Evolutionary conservation across 2,329 filamentous ascomycete species (phyloP), one percentile per base, ranked within the genome.

Genomic region (Chaetomium sp.): DNA sequence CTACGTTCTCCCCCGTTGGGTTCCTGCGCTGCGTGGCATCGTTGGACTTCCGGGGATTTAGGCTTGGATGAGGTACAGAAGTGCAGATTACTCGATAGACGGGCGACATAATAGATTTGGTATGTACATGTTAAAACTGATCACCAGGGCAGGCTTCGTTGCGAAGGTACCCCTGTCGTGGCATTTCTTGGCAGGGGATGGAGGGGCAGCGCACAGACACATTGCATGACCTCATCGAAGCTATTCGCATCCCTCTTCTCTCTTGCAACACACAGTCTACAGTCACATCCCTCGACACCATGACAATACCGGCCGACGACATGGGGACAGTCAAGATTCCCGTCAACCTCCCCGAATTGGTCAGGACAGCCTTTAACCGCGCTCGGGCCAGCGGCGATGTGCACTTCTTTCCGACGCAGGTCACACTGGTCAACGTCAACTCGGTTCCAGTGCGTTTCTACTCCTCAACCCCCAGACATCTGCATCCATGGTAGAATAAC

Each of bases 341-440:
- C 0, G 64, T 73, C 2, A 81, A 82, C 64, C 79, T 87, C 0
- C 83, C 83, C 0, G 77, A 79, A 2, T 79, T 87, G 16, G 83
- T 87, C 63, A 80, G 77, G 59, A 64, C 77, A 0, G 76, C 82
- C 3, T 87, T 87, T 71, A 70, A 74, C 61, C 80, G 78, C 55
- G 84, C 85, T 21, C 77, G 76, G 12, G 72, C 75, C 12, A 79
- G 75, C 62, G 82, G 81, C 60, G 82, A 85, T 66, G 72, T 87
- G 60, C 78, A 77, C 56, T 86, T 83, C 70, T 87, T 82, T 72
- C 79, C 82, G 53, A 86, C 84, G 2, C 80, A 85, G 64, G 85
- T 82, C 53, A 74, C 80, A 4, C 68, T 86, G 56, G 71, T 87
- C 55, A 74, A 73, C 47, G 76, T 80, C 51, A 76, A 78, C 68